A percentile compares a stretch with the other conserved stretches of the same genome.
Conservation (phyloP, 257 asterid species). For the Solanum clarkiae region DNA sequence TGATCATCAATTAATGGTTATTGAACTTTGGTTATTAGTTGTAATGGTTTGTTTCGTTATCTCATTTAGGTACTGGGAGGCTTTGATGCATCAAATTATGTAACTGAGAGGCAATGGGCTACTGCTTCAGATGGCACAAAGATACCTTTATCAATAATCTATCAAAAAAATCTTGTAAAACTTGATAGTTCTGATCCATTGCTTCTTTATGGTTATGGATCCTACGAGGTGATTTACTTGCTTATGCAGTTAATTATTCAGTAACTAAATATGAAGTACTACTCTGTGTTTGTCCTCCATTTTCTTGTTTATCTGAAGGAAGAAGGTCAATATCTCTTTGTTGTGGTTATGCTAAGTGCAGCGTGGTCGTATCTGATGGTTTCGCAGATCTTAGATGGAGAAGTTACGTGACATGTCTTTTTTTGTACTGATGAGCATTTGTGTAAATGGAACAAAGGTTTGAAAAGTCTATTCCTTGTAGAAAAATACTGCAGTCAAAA, state of each 20-base stretch:
- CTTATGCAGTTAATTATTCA: background rate
- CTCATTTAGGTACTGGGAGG: slow-evolving; percentile 72
- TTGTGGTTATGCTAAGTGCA: background rate
- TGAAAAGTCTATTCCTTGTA: background rate
- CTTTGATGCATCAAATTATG: slow-evolving; percentile 65
- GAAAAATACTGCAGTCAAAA: background rate
- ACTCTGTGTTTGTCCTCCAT: background rate
- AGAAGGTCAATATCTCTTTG: background rate
- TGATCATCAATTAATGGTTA: background rate
- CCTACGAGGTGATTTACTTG: slow-evolving; percentile 67
- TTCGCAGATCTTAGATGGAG: background rate
- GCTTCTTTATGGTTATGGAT: slow-evolving; percentile 90
- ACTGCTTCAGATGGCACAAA: slow-evolving; percentile 74
- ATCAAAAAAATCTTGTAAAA: slow-evolving; percentile 62
- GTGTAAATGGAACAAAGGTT: background rate
- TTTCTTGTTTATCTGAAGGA: background rate
- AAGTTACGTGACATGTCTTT: background rate
- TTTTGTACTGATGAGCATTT: background rate
- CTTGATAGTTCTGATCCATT: slow-evolving; percentile 84
- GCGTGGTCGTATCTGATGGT: background rate
- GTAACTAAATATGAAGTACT: background rate
- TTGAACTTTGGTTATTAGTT: background rate
- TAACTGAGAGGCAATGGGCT: slow-evolving; percentile 90
- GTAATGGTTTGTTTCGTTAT: background rate
- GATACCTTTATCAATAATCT: slow-evolving; percentile 72